Evolutionary conservation across 768 basidiomycete species (phyloP).

Genomic region (Coprinopsis sp.): DNA sequence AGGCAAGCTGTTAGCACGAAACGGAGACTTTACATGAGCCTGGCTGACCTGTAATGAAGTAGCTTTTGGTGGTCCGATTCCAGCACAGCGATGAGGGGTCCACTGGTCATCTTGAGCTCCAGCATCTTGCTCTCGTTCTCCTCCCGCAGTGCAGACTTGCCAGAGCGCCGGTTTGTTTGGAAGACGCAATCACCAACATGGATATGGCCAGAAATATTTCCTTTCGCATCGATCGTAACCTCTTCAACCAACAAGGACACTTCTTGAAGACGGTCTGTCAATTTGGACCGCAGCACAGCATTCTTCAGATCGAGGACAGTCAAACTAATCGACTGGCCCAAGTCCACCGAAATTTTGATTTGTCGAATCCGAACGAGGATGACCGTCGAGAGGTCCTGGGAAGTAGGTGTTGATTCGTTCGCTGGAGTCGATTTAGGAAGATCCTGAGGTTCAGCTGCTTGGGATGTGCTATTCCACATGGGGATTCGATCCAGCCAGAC

Average conservation of each 20-base stretch:
- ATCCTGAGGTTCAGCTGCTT: slow-evolving; percentile 12
- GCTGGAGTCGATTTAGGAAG: slow-evolving; percentile 20
- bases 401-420: slow-evolving; percentile 14
- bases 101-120: slow-evolving; percentile 71
- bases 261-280: slow-evolving; percentile 59
- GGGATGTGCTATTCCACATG: slow-evolving; percentile 48
- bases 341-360: slow-evolving; percentile 71
- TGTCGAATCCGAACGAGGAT: slow-evolving; percentile 68
- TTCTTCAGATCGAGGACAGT: slow-evolving; percentile 62
- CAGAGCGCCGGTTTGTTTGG: slow-evolving; percentile 60
- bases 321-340: slow-evolving; percentile 80
- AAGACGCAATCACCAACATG: slow-evolving; percentile 69
- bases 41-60: slow-evolving; percentile 71
- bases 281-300: slow-evolving; percentile 58
- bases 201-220: slow-evolving; percentile 68
- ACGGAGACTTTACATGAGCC: no score
- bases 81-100: slow-evolving; percentile 57
- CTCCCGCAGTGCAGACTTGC: slow-evolving; percentile 29
- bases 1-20: slow-evolving; percentile 4
- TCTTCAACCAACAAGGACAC: slow-evolving; percentile 61
- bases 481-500: slow-evolving; percentile 91
- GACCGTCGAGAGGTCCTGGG: slow-evolving; percentile 51
- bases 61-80: slow-evolving; percentile 76
- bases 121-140: slow-evolving; percentile 51
- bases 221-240: slow-evolving; percentile 63